phyloP scores from a whole-genome alignment of 805 yeast species.

The Candida piceae region DNA sequence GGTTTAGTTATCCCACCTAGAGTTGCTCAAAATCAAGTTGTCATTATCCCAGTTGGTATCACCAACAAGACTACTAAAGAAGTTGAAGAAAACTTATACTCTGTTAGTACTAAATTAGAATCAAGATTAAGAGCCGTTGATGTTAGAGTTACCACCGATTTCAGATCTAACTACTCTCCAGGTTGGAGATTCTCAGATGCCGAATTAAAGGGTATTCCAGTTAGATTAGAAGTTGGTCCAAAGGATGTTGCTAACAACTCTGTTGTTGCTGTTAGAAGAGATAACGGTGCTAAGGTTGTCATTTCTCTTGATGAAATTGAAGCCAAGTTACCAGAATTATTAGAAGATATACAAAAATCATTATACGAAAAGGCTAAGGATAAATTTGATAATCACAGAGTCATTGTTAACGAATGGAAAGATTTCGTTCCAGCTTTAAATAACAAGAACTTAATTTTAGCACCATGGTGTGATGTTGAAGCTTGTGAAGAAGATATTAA shows the following conservation, averaged over 20 bases:
- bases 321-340: slow-evolving; percentile 61
- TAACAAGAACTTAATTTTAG: slow-evolving; percentile 79
- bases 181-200: slow-evolving; percentile 99
- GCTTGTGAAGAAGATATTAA: slow-evolving; percentile 97
- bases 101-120: slow-evolving; percentile 70
- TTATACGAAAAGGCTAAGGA: slow-evolving; percentile 76
- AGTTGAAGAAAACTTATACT: slow-evolving; percentile 61
- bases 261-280: slow-evolving; percentile 90
- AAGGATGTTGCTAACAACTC: slow-evolving; percentile 79
- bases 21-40: slow-evolving; percentile 89
- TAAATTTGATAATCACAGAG: slow-evolving; percentile 78
- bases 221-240: slow-evolving; percentile 95
- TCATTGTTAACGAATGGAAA: slow-evolving; percentile 75
- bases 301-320: slow-evolving; percentile 65
- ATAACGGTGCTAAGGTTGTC: slow-evolving; percentile 68
- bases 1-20: slow-evolving; percentile 98
- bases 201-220: slow-evolving; percentile 93
- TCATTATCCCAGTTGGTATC: slow-evolving; percentile 91
- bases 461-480: slow-evolving; percentile 96
- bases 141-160: slow-evolving; percentile 78
- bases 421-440: slow-evolving; percentile 92
- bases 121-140: slow-evolving; percentile 51
- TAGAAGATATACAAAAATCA: slow-evolving; percentile 77
- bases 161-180: slow-evolving; percentile 91
- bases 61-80: slow-evolving; percentile 81